These are phyloP conservation scores for Exutisphaerella laricina DNA, from an alignment of 2,329 filamentous ascomycete species.

Conservation along the genomic window DNA sequence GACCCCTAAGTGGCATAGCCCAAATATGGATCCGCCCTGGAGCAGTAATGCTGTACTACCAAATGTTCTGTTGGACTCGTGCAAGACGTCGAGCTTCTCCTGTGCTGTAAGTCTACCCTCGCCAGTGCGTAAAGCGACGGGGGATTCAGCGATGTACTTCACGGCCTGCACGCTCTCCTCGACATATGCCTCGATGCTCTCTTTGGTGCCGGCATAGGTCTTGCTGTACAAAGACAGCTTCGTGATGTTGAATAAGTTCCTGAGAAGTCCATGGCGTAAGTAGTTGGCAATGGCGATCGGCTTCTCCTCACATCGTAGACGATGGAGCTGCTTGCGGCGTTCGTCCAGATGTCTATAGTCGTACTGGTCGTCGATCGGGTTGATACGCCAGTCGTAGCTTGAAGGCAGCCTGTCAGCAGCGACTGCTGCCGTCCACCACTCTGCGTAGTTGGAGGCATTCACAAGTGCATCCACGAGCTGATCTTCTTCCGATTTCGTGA, in stretches of 20 bases:
- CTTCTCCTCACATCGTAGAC: conserved; percentile 13
- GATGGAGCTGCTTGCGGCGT: conserved; percentile 13
- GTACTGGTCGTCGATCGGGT: conserved; percentile 19
- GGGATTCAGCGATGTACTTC: conserved; percentile 65
- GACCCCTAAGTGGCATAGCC: conserved; percentile 88
- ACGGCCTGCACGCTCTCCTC: conserved; percentile 76
- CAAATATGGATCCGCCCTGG: conserved; percentile 82
- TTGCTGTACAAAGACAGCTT: conserved; percentile 75
- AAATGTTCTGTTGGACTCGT: conserved; percentile 86
- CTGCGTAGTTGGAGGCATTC: conserved; percentile 13
- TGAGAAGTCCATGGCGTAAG: conserved; percentile 67
- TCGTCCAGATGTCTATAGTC: conserved; percentile 20
- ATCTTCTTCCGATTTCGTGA: conserved; percentile 8
- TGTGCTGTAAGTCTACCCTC: conserved; percentile 55
- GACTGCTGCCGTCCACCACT: conserved; percentile 18
- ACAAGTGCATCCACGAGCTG: conserved; percentile 12
- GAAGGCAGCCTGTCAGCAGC: conserved; percentile 15
- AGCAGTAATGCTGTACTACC: conserved; percentile 74
- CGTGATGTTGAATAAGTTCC: conserved; percentile 87
- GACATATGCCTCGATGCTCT: conserved; percentile 86
- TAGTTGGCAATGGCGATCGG: conserved; percentile 65
- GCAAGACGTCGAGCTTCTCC: conserved; percentile 77
- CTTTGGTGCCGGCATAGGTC: conserved; percentile 85
- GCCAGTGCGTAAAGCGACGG: conserved; percentile 40
- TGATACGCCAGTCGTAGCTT: conserved; percentile 19